A percentile compares a stretch with the other conserved stretches of the same genome.
Conservation (phyloP, 2,329 filamentous ascomycete species). For the Ceratocystis destructans region DNA sequence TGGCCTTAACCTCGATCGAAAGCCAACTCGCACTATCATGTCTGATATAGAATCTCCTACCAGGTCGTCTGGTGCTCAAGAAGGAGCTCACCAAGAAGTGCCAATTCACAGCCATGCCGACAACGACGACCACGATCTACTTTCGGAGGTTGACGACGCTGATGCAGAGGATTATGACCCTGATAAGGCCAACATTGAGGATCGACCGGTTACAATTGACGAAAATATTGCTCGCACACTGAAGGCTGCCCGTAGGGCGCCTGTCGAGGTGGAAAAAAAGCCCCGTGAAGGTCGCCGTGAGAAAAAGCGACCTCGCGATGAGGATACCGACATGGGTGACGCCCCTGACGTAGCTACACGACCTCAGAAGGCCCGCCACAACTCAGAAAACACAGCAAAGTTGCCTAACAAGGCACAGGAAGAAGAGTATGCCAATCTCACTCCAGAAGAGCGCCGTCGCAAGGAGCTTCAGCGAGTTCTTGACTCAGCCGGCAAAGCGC, state of each 20-base stretch:
- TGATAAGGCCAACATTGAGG: conserved; percentile 47
- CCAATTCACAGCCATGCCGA: not conserved
- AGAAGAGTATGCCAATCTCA: conserved; percentile 62
- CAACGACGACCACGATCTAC: conserved; percentile 43
- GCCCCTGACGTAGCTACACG: conserved; percentile 31
- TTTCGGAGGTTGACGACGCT: conserved; percentile 56
- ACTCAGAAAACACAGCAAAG: conserved; percentile 32
- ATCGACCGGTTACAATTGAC: conserved; percentile 52
- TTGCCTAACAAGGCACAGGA: conserved; percentile 36
- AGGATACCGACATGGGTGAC: conserved; percentile 34
- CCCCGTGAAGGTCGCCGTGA: conserved; percentile 59
- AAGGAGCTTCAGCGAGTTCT: conserved; percentile 76
- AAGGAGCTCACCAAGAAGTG: not conserved
- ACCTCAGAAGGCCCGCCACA: conserved; percentile 35
- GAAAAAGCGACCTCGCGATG: conserved; percentile 44
- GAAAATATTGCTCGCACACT: conserved; percentile 50
- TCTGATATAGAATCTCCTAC: conserved; percentile 35
- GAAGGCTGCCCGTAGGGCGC: conserved; percentile 52
- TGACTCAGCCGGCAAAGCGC: conserved; percentile 66
- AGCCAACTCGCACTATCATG: conserved; percentile 25
- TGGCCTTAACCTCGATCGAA: not conserved
- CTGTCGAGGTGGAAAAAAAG: conserved; percentile 54
- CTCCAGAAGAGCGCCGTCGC: conserved; percentile 71
- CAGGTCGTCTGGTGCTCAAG: conserved; percentile 26
- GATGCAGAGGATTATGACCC: conserved; percentile 59